Base-by-base conservation (phyloP, 2,329 filamentous ascomycete genomes). In the Exophiala aquamarina region DNA sequence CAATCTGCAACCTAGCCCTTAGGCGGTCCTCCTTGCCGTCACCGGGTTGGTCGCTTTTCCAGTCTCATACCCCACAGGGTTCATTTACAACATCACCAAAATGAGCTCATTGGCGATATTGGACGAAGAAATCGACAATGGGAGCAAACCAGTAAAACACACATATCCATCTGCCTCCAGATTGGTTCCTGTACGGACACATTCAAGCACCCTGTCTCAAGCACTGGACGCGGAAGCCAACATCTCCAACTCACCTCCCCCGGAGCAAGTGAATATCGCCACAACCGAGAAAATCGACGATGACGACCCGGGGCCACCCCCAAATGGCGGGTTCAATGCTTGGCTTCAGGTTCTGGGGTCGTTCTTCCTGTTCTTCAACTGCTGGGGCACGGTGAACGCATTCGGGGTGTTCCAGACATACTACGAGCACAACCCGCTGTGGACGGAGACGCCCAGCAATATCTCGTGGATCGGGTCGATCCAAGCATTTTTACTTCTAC, bases 391-490 rank as follows among this genome's bases (percentile, higher is more conserved):
- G 3, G 48, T 64, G 4, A 65, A 62, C 28, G 48, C 61, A 1
- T 65, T 61, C 38, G 63, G 65, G 3, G 61, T 61, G 6, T 69
- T 63, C 33, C 62, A 68, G 37, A 63, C 61, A 2, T 68, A 61
- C 46, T 69, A 68, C 48, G 54, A 60, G 17, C 44, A 28, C 10
- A 52, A 52, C 15, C 40, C 57, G 3, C 55, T 66, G 5, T 54
- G 46, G 21, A 41, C 34, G 4, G 40, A 52, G 11, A 52, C 57
- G 1, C 48, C 59, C 1, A 75, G 74, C 1, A 69, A 68, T 1
- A 76, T 79, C 34, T 72, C 73, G 3, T 79, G 76, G 75, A 75
- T 79, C 20, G 76, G 76, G 4, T 70, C 70, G 0, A 60, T 75
- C 0, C 74, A 78, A 57, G 69, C 70, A 5, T 77, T 66, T 47